These are phyloP conservation scores for Sugiyamaella americana DNA, from an alignment of 805 yeast genomes.

Conservation along the genomic window DNA sequence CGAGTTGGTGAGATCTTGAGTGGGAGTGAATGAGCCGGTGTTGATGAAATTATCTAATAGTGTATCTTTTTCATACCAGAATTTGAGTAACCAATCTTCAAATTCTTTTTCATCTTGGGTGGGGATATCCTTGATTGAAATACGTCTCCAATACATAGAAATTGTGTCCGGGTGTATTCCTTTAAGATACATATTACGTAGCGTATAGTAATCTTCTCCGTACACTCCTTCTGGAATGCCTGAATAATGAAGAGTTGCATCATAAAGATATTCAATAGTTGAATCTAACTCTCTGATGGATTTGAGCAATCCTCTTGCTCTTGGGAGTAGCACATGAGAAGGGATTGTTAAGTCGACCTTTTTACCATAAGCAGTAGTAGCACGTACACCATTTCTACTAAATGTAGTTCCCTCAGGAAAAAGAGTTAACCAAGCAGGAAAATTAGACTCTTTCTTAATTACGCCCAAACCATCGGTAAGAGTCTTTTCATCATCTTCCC, in stretches of 20 bases:
- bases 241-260: slow-evolving; percentile 75
- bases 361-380: slow-evolving; percentile 52
- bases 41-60: slow-evolving; percentile 56
- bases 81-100: slow-evolving; percentile 64
- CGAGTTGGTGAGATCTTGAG: slow-evolving; percentile 2
- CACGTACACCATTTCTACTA: slow-evolving; percentile 55
- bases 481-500: slow-evolving; percentile 67
- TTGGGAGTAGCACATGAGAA: slow-evolving; percentile 70
- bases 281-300: slow-evolving; percentile 47
- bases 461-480: slow-evolving; percentile 50
- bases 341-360: slow-evolving; percentile 40
- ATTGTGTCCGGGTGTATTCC: slow-evolving; percentile 70
- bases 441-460: slow-evolving; percentile 42
- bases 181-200: slow-evolving; percentile 54
- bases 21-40: slow-evolving; percentile 43
- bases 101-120: slow-evolving; percentile 48
- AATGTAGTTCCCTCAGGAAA: slow-evolving; percentile 96
- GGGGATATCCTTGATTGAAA: slow-evolving; percentile 59
- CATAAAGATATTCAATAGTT: slow-evolving; percentile 52
- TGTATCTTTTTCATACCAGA: slow-evolving; percentile 76
- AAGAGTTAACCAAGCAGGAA: slow-evolving; percentile 65
- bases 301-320: slow-evolving; percentile 71
- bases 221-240: slow-evolving; percentile 56
- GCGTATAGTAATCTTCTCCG: slow-evolving; percentile 73
- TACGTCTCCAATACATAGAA: slow-evolving; percentile 57